phyloP scores from a whole-genome alignment of 495 filamentous ascomycete species.

The Daldinia decipiens region DNA sequence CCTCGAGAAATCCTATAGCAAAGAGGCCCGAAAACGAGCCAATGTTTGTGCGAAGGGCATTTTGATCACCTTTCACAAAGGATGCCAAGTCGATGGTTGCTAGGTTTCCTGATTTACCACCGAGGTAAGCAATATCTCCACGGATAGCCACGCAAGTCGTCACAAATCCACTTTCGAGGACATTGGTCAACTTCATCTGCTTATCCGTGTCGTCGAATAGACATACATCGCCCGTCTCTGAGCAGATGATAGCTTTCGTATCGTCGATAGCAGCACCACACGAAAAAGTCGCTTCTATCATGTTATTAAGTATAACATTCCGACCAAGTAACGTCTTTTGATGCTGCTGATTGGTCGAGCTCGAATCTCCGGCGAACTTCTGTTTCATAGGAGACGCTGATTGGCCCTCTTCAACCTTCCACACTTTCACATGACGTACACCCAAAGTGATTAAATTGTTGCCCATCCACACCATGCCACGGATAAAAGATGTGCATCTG shows the following conservation, averaged over 20 bases:
- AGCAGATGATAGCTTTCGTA: constrained; percentile 73
- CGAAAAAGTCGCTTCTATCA: constrained; percentile 86
- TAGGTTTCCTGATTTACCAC: constrained; percentile 58
- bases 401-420: constrained; percentile 76
- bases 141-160: constrained; percentile 68
- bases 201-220: constrained; percentile 81
- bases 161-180: constrained; percentile 69
- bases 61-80: constrained; percentile 49
- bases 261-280: constrained; percentile 79
- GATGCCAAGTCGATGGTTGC: constrained; percentile 52
- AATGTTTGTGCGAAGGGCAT: constrained; percentile 45
- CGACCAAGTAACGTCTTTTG: constrained; percentile 67
- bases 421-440: constrained; percentile 92
- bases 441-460: constrained; percentile 71
- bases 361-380: constrained; percentile 56
- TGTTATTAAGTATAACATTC: constrained; percentile 76
- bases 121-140: constrained; percentile 53
- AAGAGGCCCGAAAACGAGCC: constrained; percentile 50
- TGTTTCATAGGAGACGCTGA: constrained; percentile 60
- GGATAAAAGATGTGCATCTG: constrained; percentile 86
- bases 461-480: constrained; percentile 89
- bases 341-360: constrained; percentile 48
- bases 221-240: constrained; percentile 78
- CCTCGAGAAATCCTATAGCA: constrained; percentile 75
- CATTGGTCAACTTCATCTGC: constrained; percentile 71